Percentiles rank a stretch among this genome's conserved stretches.
phyloP scores from a whole-genome alignment of 2,329 filamentous ascomycete species.

The Pseudogymnoascus sp. region DNA sequence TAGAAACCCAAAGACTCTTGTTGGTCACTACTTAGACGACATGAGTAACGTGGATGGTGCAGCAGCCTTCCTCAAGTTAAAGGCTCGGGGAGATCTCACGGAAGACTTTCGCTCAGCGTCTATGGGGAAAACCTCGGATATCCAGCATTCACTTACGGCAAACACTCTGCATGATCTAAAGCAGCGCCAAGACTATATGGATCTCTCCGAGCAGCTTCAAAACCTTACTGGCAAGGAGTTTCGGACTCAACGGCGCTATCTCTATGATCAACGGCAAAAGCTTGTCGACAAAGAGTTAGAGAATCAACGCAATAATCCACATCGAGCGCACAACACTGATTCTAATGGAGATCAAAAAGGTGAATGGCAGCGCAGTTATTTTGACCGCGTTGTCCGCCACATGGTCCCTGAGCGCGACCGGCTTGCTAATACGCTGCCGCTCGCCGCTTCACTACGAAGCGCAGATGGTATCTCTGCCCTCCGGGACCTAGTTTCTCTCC shows the following conservation, averaged over 20 bases:
- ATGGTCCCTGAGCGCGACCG: conserved; percentile 12
- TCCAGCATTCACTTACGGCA: conserved; percentile 12
- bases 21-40: neutral
- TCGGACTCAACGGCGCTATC: conserved; percentile 7
- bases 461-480: conserved; percentile 8
- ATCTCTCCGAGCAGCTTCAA: conserved; percentile 8
- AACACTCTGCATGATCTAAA: conserved; percentile 12
- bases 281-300: conserved; percentile 12
- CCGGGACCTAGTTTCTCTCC: conserved; percentile 11
- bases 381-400: conserved; percentile 11
- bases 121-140: conserved; percentile 2
- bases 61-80: neutral
- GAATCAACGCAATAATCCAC: conserved; percentile 6
- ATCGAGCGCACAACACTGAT: conserved; percentile 10
- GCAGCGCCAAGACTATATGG: conserved; percentile 1
- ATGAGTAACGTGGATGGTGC: neutral
- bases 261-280: conserved; percentile 11
- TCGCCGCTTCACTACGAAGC: conserved; percentile 6
- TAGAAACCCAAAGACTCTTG: conserved; percentile 10
- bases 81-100: neutral
- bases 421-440: conserved; percentile 11
- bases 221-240: conserved; percentile 6
- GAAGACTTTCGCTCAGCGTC: conserved; percentile 10
- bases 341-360: neutral
- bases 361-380: conserved; percentile 10